These are phyloP conservation scores for Sclerotinia spermophila DNA, from an alignment of 2,329 filamentous ascomycete species.

Conservation along the genomic window DNA sequence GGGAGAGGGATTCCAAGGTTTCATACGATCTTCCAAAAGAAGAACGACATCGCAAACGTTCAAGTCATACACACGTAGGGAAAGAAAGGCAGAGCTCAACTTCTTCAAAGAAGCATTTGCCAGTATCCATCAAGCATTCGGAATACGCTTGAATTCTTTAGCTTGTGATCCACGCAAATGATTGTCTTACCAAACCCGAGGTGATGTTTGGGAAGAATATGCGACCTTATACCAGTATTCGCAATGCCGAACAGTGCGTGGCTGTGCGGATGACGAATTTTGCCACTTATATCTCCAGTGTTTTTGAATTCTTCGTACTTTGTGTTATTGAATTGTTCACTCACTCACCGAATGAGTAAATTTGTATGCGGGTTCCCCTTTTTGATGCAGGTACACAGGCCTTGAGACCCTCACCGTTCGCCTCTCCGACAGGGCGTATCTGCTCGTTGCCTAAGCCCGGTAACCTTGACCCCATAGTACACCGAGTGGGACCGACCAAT, in stretches of 20 bases:
- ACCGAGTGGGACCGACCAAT: conserved; percentile 6
- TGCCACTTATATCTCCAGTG: background rate
- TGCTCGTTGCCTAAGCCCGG: background rate
- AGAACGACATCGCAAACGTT: conserved; percentile 15
- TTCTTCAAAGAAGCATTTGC: background rate
- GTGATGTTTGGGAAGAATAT: background rate
- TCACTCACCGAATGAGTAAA: background rate
- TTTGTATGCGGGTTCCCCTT: conserved; percentile 1
- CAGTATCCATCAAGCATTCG: background rate
- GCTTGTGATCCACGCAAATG: background rate
- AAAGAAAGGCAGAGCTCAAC: background rate
- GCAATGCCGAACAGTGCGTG: background rate
- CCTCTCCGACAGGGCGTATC: background rate
- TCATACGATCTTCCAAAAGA: conserved; percentile 15
- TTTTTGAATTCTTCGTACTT: background rate
- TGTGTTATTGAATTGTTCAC: background rate
- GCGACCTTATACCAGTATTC: background rate
- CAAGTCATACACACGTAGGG: background rate
- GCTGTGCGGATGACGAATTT: background rate
- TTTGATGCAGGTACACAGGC: background rate
- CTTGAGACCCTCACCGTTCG: background rate
- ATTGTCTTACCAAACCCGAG: background rate
- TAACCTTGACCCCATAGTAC: background rate
- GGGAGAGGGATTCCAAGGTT: conserved; percentile 6
- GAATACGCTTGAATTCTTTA: background rate